Evolutionary conservation across 768 basidiomycete genomes (phyloP).

Genomic region (Xerocomellus intermedius): DNA sequence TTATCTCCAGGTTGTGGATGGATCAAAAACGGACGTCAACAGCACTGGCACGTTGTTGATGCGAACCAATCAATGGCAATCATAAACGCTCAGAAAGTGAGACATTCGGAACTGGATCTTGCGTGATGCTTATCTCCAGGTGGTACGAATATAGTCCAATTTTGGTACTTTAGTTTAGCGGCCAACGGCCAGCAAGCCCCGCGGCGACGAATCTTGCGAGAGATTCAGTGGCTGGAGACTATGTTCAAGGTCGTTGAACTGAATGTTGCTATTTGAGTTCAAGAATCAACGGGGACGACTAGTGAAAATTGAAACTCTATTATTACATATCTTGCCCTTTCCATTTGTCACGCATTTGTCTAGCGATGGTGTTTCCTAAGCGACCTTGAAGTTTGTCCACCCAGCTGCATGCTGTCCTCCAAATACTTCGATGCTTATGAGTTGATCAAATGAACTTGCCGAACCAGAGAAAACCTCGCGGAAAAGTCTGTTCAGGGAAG

Average conservation of each 20-base stretch:
- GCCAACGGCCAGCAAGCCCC: no score
- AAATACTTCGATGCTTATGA: not conserved
- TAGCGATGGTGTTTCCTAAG: no score
- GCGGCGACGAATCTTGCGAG: not conserved
- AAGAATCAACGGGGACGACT: not conserved
- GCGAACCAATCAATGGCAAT: not conserved
- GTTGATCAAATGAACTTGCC: not conserved
- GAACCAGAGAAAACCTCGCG: no score
- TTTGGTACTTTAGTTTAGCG: not conserved
- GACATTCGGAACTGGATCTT: constrained; percentile 11
- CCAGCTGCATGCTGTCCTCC: no score
- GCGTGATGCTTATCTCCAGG: constrained; percentile 11
- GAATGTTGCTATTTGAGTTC: not conserved
- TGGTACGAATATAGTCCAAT: constrained; percentile 1
- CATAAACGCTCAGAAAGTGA: constrained; percentile 15
- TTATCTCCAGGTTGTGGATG: not conserved
- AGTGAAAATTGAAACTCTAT: not conserved
- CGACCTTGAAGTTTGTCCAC: no score
- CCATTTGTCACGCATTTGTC: no score
- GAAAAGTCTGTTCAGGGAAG: not conserved
- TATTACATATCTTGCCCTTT: not conserved
- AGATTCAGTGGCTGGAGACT: not conserved
- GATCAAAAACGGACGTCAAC: not conserved
- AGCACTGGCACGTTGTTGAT: not conserved
- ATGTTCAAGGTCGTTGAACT: not conserved